These are phyloP conservation scores for Echria macrotheca DNA, from an alignment of 495 filamentous ascomycete genomes.

Conservation along the genomic window DNA sequence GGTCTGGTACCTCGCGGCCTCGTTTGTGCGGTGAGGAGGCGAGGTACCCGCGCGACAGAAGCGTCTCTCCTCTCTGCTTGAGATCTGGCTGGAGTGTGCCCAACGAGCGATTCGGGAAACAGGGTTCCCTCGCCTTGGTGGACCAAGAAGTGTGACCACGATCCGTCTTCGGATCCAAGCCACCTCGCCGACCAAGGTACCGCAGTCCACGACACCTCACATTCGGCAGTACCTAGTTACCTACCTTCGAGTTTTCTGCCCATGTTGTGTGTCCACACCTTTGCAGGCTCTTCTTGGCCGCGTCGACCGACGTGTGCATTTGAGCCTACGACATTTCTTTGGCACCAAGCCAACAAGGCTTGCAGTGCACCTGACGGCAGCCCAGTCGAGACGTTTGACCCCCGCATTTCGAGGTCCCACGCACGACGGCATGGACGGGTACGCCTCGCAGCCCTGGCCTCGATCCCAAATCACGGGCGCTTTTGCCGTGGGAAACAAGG, in stretches of 20 bases:
- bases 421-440: too few relatives aligned
- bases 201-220: too few relatives aligned
- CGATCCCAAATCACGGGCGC: too few relatives aligned
- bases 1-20: not conserved
- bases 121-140: not conserved
- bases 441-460: too few relatives aligned
- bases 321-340: too few relatives aligned
- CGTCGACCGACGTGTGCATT: too few relatives aligned
- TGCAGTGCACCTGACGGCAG: too few relatives aligned
- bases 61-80: not conserved
- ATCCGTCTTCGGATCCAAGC: slow-evolving; percentile 12
- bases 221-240: not conserved
- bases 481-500: too few relatives aligned
- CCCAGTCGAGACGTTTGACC: too few relatives aligned
- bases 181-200: not conserved
- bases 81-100: not conserved
- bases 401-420: too few relatives aligned
- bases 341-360: too few relatives aligned
- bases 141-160: slow-evolving; percentile 1
- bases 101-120: not conserved
- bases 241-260: not conserved
- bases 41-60: not conserved
- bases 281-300: too few relatives aligned
- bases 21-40: slow-evolving; percentile 1
- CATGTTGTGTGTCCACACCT: not conserved